phyloP scores from a whole-genome alignment of 306 rosid genomes.

The Herpetospermum pedunculosum region DNA sequence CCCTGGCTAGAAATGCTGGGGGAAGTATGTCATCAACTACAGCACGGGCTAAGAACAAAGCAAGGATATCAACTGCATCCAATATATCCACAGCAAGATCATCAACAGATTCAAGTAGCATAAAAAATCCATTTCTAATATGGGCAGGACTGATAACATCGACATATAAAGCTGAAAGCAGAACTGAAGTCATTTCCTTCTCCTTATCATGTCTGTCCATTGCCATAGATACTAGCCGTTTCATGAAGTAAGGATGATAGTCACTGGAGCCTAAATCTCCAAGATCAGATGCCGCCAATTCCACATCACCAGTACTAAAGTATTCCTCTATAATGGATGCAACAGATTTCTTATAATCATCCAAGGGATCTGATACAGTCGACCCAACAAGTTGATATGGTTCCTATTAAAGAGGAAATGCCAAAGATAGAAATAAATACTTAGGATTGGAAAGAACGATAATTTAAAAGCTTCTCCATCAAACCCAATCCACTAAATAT shows the following conservation, averaged over 20 bases:
- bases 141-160: conserved; percentile 87
- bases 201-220: conserved; percentile 98
- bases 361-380: conserved; percentile 72
- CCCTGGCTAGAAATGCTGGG: conserved; percentile 82
- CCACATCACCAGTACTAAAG: conserved; percentile 81
- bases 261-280: conserved; percentile 80
- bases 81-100: conserved; percentile 92
- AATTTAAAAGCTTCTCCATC: not conserved
- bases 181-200: conserved; percentile 97
- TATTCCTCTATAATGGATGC: conserved; percentile 79
- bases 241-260: conserved; percentile 81
- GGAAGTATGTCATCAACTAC: conserved; percentile 97
- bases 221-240: conserved; percentile 88
- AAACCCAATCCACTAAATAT: not conserved
- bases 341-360: conserved; percentile 84
- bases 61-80: conserved; percentile 90
- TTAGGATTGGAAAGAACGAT: not conserved
- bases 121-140: conserved; percentile 87
- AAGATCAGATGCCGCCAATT: conserved; percentile 75
- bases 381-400: conserved; percentile 88
- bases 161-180: conserved; percentile 86
- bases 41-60: conserved; percentile 92
- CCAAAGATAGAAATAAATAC: not conserved
- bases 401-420: conserved; percentile 40
- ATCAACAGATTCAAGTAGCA: conserved; percentile 91